Conservation (phyloP, 2,329 filamentous ascomycete genomes). For the Alternaria tenuissima region DNA sequence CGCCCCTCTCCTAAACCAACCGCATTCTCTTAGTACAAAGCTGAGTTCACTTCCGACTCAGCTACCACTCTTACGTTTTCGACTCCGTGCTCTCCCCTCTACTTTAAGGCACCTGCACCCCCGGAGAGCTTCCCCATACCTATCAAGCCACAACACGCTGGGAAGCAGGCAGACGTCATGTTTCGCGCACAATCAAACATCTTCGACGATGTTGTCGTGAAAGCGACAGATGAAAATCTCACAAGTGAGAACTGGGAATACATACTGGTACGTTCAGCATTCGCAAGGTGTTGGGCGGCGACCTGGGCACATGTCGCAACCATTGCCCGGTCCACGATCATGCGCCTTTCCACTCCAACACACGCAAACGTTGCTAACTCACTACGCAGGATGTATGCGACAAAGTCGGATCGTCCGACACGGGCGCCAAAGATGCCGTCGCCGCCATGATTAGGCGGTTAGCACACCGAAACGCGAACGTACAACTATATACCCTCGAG, state of each 20-base stretch:
- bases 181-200: conserved; percentile 68
- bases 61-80: background rate
- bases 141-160: background rate
- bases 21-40: background rate
- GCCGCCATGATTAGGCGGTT: conserved; percentile 91
- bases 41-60: background rate
- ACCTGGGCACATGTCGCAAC: conserved; percentile 3
- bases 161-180: conserved; percentile 46
- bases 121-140: conserved; percentile 8
- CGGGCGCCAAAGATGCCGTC: conserved; percentile 79
- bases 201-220: conserved; percentile 76
- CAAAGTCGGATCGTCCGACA: conserved; percentile 63
- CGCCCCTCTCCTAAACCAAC: background rate
- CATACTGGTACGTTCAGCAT: conserved; percentile 61
- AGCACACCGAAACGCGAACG: conserved; percentile 93
- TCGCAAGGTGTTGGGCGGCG: background rate
- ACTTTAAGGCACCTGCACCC: conserved; percentile 12
- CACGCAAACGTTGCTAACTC: conserved; percentile 20
- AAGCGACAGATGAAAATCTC: conserved; percentile 97
- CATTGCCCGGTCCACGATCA: background rate
- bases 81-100: background rate
- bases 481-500: conserved; percentile 91
- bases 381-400: conserved; percentile 66
- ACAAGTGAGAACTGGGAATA: conserved; percentile 83
- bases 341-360: background rate